Evolutionary conservation across 108 stramenopile genomes (phyloP), one percentile per base, ranked within the genome.

Genomic region (Asterionellopsis glacialis): DNA sequence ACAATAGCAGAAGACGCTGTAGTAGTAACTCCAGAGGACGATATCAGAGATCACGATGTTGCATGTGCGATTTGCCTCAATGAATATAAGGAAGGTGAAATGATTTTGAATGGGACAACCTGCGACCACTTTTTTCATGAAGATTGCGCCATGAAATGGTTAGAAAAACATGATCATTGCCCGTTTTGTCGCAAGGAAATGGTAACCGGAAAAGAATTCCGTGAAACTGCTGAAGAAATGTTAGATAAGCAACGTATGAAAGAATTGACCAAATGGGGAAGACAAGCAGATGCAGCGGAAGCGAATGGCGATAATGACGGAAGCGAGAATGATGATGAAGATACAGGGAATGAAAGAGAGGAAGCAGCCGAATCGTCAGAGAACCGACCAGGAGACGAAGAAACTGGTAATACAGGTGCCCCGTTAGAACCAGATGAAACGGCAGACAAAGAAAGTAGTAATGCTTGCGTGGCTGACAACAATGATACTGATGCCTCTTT

Each of bases 121-220:
- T 57, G 56, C 11, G 33, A 57, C 2, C 56, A 57, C 41, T 45
- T 57, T 40, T 57, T 57, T 41, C 56, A 57, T 22, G 39, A 57
- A 38, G 39, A 41, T 19, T 57, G 56, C 11, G 23, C 39, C 39
- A 39, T 41, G 15, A 4, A 6, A 13, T 57, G 56, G 56, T 42
- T 57, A 16, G 38, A 41, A 14, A 19, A 57, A 16, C 56, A 57
- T 42, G 40, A 57, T 42, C 16, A 25, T 9, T 57, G 56, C 11
- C 56, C 56, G 18, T 57, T n/a, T 22, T 57, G 56, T 41, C 56
- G 56, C 6, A 16, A 41, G 25, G 25, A 19, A 16, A 57, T 57
- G 56, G 22, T 57, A 19, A 39, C 56, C 2, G 40, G 16, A 12
- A 16, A 40, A 4, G 39, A 57, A 48, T 19, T 48, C 19, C 16